Evolutionary conservation across 2,329 filamentous ascomycete species (phyloP).

Genomic region (Tolypocladium ophioglossoides): DNA sequence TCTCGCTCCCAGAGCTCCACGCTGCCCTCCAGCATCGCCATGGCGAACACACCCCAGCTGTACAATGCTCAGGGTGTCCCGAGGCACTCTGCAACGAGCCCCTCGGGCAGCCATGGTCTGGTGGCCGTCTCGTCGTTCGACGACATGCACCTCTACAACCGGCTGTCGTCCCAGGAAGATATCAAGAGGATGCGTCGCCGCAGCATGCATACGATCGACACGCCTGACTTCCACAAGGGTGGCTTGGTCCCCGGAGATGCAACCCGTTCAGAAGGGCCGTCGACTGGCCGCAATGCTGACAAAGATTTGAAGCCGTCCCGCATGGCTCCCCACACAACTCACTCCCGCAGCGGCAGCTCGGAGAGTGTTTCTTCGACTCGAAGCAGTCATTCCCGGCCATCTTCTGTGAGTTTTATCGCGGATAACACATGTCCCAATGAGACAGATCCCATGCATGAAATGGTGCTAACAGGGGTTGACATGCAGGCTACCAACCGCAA

Average conservation of each 20-base stretch:
- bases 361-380: conserved; percentile 53
- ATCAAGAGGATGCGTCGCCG: conserved; percentile 70
- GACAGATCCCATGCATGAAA: conserved; percentile 18
- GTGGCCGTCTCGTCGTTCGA: conserved; percentile 46
- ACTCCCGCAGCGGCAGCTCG: conserved; percentile 45
- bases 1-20: conserved; percentile 25
- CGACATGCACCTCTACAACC: conserved; percentile 55
- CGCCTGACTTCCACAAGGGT: conserved; percentile 11
- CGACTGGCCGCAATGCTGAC: conserved; percentile 11
- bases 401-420: conserved; percentile 47
- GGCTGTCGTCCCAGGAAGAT: conserved; percentile 48
- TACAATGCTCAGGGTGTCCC: conserved; percentile 17
- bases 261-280: background rate
- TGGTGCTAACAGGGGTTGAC: conserved; percentile 36
- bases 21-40: conserved; percentile 14
- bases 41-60: conserved; percentile 17
- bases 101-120: conserved; percentile 34
- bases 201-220: conserved; percentile 61
- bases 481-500: conserved; percentile 51
- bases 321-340: conserved; percentile 18
- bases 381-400: conserved; percentile 49
- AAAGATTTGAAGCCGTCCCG: conserved; percentile 31
- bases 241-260: conserved; percentile 10
- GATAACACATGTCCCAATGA: conserved; percentile 33
- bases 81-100: conserved; percentile 25